Conservation (phyloP, 176 grass and related monocot species). For the Avena insularis region DNA sequence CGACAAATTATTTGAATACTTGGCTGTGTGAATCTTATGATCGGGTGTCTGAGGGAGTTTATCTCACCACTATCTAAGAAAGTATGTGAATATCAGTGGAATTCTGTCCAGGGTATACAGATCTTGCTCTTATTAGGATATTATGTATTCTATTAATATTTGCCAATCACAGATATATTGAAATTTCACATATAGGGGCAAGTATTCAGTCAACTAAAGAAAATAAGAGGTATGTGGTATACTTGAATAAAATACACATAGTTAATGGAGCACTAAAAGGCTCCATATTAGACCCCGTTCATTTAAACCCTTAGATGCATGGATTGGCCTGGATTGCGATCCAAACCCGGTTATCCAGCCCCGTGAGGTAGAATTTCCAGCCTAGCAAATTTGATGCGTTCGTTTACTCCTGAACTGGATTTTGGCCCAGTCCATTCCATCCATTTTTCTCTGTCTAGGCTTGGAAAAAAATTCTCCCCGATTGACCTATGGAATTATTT, state of each 20-base stretch:
- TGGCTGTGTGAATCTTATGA: not conserved
- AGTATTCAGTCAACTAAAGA: not conserved
- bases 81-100: not conserved
- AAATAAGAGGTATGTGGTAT: not conserved
- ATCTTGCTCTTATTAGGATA: not conserved
- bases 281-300: not conserved
- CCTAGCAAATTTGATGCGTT: no score
- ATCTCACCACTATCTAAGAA: not conserved
- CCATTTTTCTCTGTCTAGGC: no score
- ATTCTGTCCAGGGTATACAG: not conserved
- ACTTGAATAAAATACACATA: not conserved
- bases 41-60: not conserved
- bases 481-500: no score
- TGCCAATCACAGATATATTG: not conserved
- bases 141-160: conserved; percentile 15
- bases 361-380: no score
- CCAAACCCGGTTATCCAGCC: no score
- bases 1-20: not conserved
- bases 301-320: no score
- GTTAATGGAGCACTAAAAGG: conserved; percentile 7
- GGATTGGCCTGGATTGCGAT: no score
- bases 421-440: no score
- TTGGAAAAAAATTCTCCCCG: no score
- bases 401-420: no score
- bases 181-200: not conserved